Base-by-base conservation (phyloP, 2,329 filamentous ascomycete species). In the Neopestalotiopsis clavispora region DNA sequence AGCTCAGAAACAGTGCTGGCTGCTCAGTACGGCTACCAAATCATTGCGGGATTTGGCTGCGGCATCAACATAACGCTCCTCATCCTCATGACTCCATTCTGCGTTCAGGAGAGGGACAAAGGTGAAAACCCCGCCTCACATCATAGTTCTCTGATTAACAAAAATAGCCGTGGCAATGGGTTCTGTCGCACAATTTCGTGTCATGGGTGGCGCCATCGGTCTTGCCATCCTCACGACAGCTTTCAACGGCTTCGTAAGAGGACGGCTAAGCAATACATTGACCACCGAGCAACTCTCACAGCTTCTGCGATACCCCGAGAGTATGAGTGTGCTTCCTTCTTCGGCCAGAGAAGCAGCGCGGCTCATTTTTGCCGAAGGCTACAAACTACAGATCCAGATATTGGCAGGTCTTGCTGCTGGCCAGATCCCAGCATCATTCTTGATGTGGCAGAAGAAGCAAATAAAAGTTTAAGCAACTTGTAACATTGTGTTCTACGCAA, bases 41-140 rank as follows among this genome's bases (percentile, higher is more conserved):
- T 74, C 1, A 70, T 82, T 7, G 77, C 80, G 71, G 80, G 79
- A 7, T 75, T 80, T 23, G 80, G 80, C 1, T 79, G 82, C 67
- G 80, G 79, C 1, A 71, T 80, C 61, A 73, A 68, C 14, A 75
- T 78, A 49, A 74, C 73, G 32, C 77, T 77, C 2, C 64, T 80
- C 6, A 60, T 80, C 5, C 76, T 77, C 45, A 72, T 79, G 45
- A 77, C 75, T 49, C 75, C 72, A 20, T 66, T 80, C 64, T 71
- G 78, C n/a, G 74, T 78, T 12, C 68, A 73, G 0, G 56, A 78
- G 14, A 69, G 73, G 65, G 78, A 81, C 65, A 75, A 78, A 68
- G 72, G 74, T 78, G 63, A 67, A 72, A 68, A 59, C 42, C 38
- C 20, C 30, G 23, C 32, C 23, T 67, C 38, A 38, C 62, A 34